Evolutionary conservation across 495 filamentous ascomycete species (phyloP).

Genomic region (Chaetomium fimeti): DNA sequence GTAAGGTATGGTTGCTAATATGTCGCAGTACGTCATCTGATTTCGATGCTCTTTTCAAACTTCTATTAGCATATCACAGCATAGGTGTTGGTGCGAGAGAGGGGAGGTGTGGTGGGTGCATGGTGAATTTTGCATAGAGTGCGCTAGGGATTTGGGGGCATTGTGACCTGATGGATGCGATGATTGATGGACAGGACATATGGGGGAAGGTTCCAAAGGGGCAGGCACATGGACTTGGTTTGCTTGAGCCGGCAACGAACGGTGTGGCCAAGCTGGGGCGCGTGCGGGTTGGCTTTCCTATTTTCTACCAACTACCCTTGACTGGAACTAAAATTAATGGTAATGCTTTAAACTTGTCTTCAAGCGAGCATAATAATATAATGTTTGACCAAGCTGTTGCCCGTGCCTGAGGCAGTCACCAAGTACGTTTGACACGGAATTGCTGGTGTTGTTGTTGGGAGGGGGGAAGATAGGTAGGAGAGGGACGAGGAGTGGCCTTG

Average conservation of each 20-base stretch:
- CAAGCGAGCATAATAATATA: not conserved
- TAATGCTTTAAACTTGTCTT: not conserved
- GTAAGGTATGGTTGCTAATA: conserved; percentile 8
- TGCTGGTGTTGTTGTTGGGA: too few species aligned
- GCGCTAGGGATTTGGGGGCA: not conserved
- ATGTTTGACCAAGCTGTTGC: too few species aligned
- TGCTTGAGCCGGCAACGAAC: not conserved
- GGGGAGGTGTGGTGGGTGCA: not conserved
- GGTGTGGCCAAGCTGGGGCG: not conserved
- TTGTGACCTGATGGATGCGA: not conserved
- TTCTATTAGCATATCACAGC: not conserved
- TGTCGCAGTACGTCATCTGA: conserved; percentile 35
- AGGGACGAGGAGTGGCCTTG: too few species aligned
- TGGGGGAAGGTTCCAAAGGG: conserved; percentile 1
- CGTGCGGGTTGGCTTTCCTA: not conserved
- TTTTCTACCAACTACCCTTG: not conserved
- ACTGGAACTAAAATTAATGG: conserved; percentile 1
- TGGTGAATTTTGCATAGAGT: not conserved
- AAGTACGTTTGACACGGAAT: too few species aligned
- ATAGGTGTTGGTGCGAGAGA: not conserved
- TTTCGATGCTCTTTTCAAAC: not conserved
- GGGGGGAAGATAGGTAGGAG: too few species aligned
- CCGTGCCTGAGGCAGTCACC: not conserved
- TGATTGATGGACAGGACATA: not conserved
- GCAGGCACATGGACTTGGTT: not conserved